Percentiles rank a stretch among this genome's conserved stretches.
Evolutionary conservation across 1,284 basidiomycete species (phyloP).

Genomic region (Trametes versicolor): DNA sequence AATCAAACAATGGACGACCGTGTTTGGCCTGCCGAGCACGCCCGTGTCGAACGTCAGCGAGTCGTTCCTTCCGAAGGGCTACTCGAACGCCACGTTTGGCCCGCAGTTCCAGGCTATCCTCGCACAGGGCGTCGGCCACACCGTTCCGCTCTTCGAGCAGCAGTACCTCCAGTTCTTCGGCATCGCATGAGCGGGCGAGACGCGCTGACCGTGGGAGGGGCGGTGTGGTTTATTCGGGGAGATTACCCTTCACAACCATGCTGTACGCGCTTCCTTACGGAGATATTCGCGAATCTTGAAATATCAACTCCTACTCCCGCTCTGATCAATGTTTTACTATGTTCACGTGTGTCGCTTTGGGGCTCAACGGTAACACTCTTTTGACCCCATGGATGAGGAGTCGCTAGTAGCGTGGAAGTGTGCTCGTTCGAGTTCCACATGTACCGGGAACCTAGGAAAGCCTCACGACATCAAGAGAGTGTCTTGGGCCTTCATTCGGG

Average conservation of each 20-base stretch:
- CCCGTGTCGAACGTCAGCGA: slow-evolving; percentile 48
- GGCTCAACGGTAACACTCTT: too few relatives aligned
- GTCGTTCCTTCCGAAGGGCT: slow-evolving; percentile 44
- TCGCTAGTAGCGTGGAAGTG: too few relatives aligned
- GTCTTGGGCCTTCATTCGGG: too few relatives aligned
- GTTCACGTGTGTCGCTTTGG: too few relatives aligned
- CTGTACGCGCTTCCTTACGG: too few relatives aligned
- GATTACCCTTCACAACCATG: not conserved
- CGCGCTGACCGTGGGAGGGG: not conserved
- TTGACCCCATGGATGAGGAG: too few relatives aligned
- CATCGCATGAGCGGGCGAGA: slow-evolving; percentile 1
- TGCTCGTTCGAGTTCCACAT: too few relatives aligned
- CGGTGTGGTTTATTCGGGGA: not conserved
- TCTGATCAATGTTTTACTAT: too few relatives aligned
- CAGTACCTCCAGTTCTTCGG: slow-evolving; percentile 33
- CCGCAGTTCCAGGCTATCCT: slow-evolving; percentile 56
- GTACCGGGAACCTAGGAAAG: too few relatives aligned
- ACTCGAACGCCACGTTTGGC: slow-evolving; percentile 57
- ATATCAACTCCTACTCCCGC: too few relatives aligned
- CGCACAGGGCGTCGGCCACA: slow-evolving; percentile 56
- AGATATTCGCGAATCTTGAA: too few relatives aligned
- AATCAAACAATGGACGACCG: slow-evolving; percentile 47
- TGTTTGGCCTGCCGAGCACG: slow-evolving; percentile 51
- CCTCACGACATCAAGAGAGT: too few relatives aligned
- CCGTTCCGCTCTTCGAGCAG: slow-evolving; percentile 38